Evolutionary conservation across 345 rosid genomes (phyloP).

Genomic region (Citrus trifoliata): DNA sequence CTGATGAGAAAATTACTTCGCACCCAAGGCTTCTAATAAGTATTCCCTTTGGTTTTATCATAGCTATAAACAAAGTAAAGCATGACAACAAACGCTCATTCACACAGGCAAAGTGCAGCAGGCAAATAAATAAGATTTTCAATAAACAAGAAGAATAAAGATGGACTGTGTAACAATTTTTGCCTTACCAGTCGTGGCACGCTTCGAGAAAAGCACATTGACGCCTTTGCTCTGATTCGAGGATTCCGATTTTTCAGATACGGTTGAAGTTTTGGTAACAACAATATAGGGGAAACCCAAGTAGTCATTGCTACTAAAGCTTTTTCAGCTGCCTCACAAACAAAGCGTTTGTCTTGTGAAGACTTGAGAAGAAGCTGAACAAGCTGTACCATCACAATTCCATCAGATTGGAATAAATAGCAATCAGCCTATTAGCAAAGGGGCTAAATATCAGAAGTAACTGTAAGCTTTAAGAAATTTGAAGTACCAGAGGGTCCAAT

Average conservation of each 20-base stretch:
- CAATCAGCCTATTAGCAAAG: conserved; percentile 2
- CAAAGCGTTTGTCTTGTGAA: conserved; percentile 93
- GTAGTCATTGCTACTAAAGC: conserved; percentile 78
- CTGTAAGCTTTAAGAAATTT: neutral
- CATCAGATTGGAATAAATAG: conserved; percentile 1
- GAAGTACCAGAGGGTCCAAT: conserved; percentile 73
- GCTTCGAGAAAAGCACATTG: conserved; percentile 76
- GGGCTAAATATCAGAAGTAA: neutral
- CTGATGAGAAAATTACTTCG: neutral
- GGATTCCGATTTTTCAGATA: conserved; percentile 82
- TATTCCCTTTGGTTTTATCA: neutral
- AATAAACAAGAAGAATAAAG: neutral
- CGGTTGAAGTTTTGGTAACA: conserved; percentile 80
- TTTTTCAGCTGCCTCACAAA: conserved; percentile 94
- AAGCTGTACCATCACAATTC: conserved; percentile 50
- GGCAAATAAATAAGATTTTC: neutral
- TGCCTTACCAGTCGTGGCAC: conserved; percentile 73
- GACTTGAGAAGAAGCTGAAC: conserved; percentile 91
- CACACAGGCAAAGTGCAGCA: neutral
- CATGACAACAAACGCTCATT: neutral
- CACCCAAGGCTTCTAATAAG: neutral
- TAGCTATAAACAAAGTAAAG: neutral
- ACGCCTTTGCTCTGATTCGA: conserved; percentile 89
- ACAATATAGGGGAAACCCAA: conserved; percentile 52
- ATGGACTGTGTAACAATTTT: neutral